Percentiles rank a stretch among this genome's conserved stretches.
phyloP scores from a whole-genome alignment of 441 rosid genomes.

The Mallotus repandus region DNA sequence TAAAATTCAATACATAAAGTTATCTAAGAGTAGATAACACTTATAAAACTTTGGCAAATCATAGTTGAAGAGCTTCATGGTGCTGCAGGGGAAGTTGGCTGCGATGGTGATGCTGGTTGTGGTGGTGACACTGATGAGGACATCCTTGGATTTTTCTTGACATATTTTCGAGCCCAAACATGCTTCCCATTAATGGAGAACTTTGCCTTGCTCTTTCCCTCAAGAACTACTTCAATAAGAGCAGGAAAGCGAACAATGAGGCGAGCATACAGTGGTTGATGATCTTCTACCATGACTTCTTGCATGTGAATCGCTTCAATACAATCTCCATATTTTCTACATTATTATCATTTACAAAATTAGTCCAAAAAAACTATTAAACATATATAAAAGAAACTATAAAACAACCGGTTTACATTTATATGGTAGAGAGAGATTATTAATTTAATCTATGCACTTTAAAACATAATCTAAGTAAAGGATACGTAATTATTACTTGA shows the following conservation, averaged over 20 bases:
- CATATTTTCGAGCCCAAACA: constrained; percentile 64
- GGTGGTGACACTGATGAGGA: background rate
- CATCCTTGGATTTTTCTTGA: constrained; percentile 28
- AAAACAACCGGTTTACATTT: background rate
- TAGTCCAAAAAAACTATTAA: background rate
- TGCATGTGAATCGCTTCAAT: constrained; percentile 57
- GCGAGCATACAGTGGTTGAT: constrained; percentile 62
- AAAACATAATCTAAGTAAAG: background rate
- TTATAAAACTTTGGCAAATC: background rate
- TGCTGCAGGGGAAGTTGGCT: background rate
- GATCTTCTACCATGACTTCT: constrained; percentile 40
- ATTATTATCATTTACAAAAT: background rate
- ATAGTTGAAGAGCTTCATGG: background rate
- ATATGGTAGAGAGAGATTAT: background rate
- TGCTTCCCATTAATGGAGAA: constrained; percentile 74
- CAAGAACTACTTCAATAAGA: constrained; percentile 32
- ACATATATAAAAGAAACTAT: background rate
- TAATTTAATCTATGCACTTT: background rate
- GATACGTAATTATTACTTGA: background rate
- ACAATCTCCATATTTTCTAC: constrained; percentile 56
- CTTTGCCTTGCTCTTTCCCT: constrained; percentile 38
- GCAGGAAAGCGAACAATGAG: constrained; percentile 41
- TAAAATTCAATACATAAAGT: too few relatives aligned
- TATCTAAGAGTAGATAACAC: too few relatives aligned
- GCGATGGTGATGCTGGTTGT: background rate